phyloP scores from a whole-genome alignment of 495 filamentous ascomycete genomes.

The Trichoderma parareesei region DNA sequence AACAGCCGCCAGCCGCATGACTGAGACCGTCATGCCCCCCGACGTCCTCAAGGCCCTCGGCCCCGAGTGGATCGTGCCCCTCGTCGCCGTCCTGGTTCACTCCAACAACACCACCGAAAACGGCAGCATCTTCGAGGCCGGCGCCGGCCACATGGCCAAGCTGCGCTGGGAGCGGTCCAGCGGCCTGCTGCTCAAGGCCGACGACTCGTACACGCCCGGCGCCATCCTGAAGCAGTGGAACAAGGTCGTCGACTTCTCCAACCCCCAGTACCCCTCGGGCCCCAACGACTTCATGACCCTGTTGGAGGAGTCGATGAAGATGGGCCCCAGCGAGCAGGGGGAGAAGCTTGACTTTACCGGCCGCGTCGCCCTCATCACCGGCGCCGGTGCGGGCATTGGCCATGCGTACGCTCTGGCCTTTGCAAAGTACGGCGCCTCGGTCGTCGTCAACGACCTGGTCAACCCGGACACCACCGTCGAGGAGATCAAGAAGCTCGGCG shows the following conservation, averaged over 20 bases:
- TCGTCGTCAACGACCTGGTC: slow-evolving; percentile 91
- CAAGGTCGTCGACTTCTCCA: slow-evolving; percentile 77
- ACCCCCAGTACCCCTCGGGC: slow-evolving; percentile 77
- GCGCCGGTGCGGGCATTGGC: slow-evolving; percentile 87
- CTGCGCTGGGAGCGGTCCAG: slow-evolving; percentile 90
- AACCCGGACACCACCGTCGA: slow-evolving; percentile 89
- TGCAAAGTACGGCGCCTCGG: slow-evolving; percentile 76
- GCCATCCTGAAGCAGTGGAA: slow-evolving; percentile 86
- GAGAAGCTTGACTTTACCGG: slow-evolving; percentile 81
- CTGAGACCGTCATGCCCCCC: slow-evolving; percentile 93
- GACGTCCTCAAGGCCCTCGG: slow-evolving; percentile 83
- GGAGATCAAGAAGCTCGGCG: slow-evolving; percentile 85
- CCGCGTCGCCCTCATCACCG: slow-evolving; percentile 87
- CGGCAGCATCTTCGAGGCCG: slow-evolving; percentile 87
- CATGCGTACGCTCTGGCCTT: slow-evolving; percentile 89
- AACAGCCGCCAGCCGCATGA: slow-evolving; percentile 86
- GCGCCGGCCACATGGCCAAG: slow-evolving; percentile 90
- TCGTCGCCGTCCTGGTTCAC: slow-evolving; percentile 86
- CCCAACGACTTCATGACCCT: slow-evolving; percentile 81
- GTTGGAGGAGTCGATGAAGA: slow-evolving; percentile 76
- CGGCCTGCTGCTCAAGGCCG: slow-evolving; percentile 84
- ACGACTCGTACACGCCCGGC: slow-evolving; percentile 78
- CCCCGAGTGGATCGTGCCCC: slow-evolving; percentile 92
- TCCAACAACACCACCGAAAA: slow-evolving; percentile 76
- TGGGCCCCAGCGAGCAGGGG: slow-evolving; percentile 63